A percentile compares a stretch with the other conserved stretches of the same genome.
phyloP scores from a whole-genome alignment of 352 stramenopile species.

The Globisporangium ultimum region DNA sequence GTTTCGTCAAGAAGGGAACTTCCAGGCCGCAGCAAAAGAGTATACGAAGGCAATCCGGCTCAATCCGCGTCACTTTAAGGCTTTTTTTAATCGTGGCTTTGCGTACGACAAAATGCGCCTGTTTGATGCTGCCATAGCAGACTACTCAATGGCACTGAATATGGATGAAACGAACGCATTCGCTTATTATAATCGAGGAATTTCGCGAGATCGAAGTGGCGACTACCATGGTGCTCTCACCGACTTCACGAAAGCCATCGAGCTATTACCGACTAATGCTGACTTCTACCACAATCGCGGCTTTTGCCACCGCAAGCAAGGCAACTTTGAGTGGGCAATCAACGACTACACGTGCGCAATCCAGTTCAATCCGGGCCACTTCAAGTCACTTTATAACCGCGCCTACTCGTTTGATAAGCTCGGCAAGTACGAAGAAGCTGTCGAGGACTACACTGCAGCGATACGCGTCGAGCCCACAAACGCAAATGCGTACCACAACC shows the following conservation, averaged over 20 bases:
- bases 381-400: constrained; percentile 88
- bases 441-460: constrained; percentile 76
- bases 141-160: constrained; percentile 69
- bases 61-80: constrained; percentile 84
- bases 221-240: constrained; percentile 78
- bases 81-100: constrained; percentile 88
- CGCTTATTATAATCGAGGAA: constrained; percentile 81
- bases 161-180: constrained; percentile 78
- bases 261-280: constrained; percentile 64
- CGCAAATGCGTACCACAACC: constrained; percentile 83
- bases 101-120: constrained; percentile 76
- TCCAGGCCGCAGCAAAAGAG: constrained; percentile 65
- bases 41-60: constrained; percentile 76
- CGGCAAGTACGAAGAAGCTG: constrained; percentile 51
- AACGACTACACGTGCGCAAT: constrained; percentile 76
- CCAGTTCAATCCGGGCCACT: constrained; percentile 65
- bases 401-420: constrained; percentile 88
- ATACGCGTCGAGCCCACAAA: constrained; percentile 65
- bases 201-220: constrained; percentile 79
- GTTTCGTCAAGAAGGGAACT: constrained; percentile 78
- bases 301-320: constrained; percentile 82
- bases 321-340: constrained; percentile 76
- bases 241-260: constrained; percentile 81
- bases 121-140: constrained; percentile 71
- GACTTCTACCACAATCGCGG: constrained; percentile 86